Base-by-base conservation (phyloP, 2,329 filamentous ascomycete genomes). In the Zymoseptoria pseudotritici region DNA sequence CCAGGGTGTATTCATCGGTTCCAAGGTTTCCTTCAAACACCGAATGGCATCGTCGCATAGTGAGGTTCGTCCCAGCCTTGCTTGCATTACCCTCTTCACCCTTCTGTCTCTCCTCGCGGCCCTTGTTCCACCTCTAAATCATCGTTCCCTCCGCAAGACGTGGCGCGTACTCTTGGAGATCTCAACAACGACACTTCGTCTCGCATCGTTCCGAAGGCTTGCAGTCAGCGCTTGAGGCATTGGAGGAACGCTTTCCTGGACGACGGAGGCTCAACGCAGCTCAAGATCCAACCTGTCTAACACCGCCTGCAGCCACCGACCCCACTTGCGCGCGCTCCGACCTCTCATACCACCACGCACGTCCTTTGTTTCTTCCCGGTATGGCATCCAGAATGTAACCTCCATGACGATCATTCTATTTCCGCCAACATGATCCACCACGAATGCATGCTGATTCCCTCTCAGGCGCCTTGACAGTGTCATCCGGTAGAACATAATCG, bases 361-460 rank as follows among this genome's bases (percentile, higher is more conserved):
- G 51, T 57, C 54, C 65, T 70, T 70, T 67, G 65, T 67, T 61
- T 59, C 29, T 58, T 59, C 53, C 36, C 46, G 64, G 66, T 67
- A 67, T 63, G 64, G 13, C 36, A 58, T 58, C 56, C 58, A 61
- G 59, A 55, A 61, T 62, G 60, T 60, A 62, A 64, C 62, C 52
- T 61, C 60, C 58, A 58, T 53, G 36, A 57, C 60, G 55, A 56
- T 61, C 61, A 57, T 53, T 58, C 58, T 61, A 29, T 26, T 53
- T 19, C 58, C 55, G 56, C 59, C 50, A 55, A 58, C 59, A 59
- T 53, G 53, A 61, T 58, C 64, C 63, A 54, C 36, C 36, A 46
- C 36, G 13, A n/a, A 46, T n/a, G 36, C 13, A 58, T 26, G 62
- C 65, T 68, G 64, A 67, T 60, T 55, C 55, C 51, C 57, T 58